A percentile compares a stretch with the other conserved stretches of the same genome.
These are phyloP conservation scores for Diaporthe batatas DNA, from an alignment of 2,329 filamentous ascomycete species.

Conservation along the genomic window DNA sequence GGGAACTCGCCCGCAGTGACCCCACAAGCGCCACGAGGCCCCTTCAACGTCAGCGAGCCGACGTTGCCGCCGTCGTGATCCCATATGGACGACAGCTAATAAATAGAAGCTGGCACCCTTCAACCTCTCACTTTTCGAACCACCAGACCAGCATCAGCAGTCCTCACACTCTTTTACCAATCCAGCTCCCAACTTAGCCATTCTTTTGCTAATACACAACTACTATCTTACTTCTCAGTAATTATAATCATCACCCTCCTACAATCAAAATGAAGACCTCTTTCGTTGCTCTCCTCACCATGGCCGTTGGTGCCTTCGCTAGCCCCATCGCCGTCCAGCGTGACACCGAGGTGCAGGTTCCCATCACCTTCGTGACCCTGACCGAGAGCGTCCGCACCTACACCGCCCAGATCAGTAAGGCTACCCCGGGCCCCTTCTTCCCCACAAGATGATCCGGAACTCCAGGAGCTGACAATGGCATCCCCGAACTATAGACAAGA, in stretches of 20 bases:
- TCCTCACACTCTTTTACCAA: conserved; percentile 33
- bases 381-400: conserved; percentile 44
- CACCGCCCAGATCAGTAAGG: conserved; percentile 49
- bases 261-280: conserved; percentile 47
- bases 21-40: conserved; percentile 13
- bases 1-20: neutral
- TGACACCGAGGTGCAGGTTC: conserved; percentile 44
- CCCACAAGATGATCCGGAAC: neutral
- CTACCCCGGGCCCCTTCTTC: neutral
- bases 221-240: conserved; percentile 28
- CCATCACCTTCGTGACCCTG: conserved; percentile 45
- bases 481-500: conserved; percentile 43
- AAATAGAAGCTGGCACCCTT: conserved; percentile 31
- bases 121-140: conserved; percentile 23
- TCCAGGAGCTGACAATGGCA: neutral
- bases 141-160: conserved; percentile 26
- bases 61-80: neutral
- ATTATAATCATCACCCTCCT: conserved; percentile 28
- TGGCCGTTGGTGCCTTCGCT: conserved; percentile 46
- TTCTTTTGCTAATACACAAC: conserved; percentile 30
- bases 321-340: conserved; percentile 44
- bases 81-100: neutral
- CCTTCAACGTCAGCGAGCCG: neutral
- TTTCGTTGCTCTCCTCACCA: conserved; percentile 45
- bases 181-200: conserved; percentile 20